Base-by-base conservation (phyloP, 2,329 filamentous ascomycete species). In the Coniochaeta pulveracea region DNA sequence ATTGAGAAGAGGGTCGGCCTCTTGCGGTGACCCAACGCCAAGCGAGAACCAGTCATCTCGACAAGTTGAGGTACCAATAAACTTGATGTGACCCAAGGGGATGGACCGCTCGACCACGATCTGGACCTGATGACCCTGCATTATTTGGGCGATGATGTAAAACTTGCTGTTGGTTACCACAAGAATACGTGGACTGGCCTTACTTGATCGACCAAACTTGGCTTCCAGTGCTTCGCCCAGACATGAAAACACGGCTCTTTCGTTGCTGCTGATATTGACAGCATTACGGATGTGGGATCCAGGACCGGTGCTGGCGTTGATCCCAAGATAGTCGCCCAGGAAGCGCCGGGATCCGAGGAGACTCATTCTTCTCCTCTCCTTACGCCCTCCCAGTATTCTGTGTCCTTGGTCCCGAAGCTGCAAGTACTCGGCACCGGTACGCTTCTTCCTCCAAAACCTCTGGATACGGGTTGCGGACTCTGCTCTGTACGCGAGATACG, bases 21-120 rank as follows among this genome's bases (percentile, higher is more conserved):
- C 89, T 51, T 93, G 85, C 7, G 80, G 79, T 19, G 88, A 88
- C n/a, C 84, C 85, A 27, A 93, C 71, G 3, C 88, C 85, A 22
- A 98, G 66, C 2, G 89, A 85, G 56, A 98, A 95, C 91, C 91
- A 98, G 57, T 98, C 91, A 47, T 98, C 91, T 42, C 84, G 85
- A 39, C 83, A 62, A 11, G 72, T 85, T 3, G 89, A 95, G 5
- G 74, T 66, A 47, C 85, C 76, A 43, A 98, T 66, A 49, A 80
- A 91, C 56, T 93, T 93, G 64, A 98, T 89, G 8, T 86, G 75
- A 3, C 85, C 85, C 12, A 96, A 61, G 1, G 86, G 77, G 40
- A 96, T 76, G 0, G 82, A 79, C 34, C 83, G 75, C 53, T 98
- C 91, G 1, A 85, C 69, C 2, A 76, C 64, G 41, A 96, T 93